phyloP scores from a whole-genome alignment of 768 basidiomycete genomes.

The Collybia sordida region DNA sequence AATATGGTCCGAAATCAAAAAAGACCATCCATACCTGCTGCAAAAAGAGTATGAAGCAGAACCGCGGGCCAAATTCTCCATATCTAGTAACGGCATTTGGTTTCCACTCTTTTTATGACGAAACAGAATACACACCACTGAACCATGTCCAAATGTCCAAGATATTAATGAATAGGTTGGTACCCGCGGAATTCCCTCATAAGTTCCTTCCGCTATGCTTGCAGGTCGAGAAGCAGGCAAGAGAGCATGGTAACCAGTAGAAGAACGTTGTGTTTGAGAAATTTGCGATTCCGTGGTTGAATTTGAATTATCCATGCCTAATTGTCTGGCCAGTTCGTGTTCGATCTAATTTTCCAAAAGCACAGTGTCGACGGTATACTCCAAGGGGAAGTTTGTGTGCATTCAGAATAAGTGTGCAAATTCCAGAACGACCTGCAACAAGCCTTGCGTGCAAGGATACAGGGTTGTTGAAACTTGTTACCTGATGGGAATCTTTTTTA shows the following conservation, averaged over 20 bases:
- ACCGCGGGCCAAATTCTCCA: conserved; percentile 72
- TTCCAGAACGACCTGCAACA: too few relatives aligned
- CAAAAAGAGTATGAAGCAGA: conserved; percentile 58
- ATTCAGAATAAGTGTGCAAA: too few relatives aligned
- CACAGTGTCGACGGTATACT: too few relatives aligned
- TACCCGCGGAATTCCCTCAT: conserved; percentile 3
- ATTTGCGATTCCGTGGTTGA: background rate
- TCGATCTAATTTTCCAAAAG: too few relatives aligned
- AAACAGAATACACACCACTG: conserved; percentile 29
- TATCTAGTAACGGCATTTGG: conserved; percentile 27
- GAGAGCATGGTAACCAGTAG: conserved; percentile 20
- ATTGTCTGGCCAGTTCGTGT: background rate
- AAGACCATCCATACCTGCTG: conserved; percentile 34
- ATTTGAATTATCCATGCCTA: background rate
- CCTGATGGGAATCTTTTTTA: too few relatives aligned
- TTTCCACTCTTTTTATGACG: background rate
- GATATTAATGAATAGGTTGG: conserved; percentile 16
- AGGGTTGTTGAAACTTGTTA: too few relatives aligned
- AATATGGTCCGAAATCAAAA: background rate
- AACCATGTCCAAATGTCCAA: conserved; percentile 44
- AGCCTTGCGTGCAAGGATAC: too few relatives aligned
- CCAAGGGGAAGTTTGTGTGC: too few relatives aligned
- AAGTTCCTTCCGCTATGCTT: background rate
- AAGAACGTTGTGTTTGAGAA: conserved; percentile 13
- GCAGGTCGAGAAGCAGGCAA: conserved; percentile 21